Evolutionary conservation across 305 asterid genomes (phyloP), one percentile per base, ranked within the genome.

Genomic region (Fraxinus latifolia): DNA sequence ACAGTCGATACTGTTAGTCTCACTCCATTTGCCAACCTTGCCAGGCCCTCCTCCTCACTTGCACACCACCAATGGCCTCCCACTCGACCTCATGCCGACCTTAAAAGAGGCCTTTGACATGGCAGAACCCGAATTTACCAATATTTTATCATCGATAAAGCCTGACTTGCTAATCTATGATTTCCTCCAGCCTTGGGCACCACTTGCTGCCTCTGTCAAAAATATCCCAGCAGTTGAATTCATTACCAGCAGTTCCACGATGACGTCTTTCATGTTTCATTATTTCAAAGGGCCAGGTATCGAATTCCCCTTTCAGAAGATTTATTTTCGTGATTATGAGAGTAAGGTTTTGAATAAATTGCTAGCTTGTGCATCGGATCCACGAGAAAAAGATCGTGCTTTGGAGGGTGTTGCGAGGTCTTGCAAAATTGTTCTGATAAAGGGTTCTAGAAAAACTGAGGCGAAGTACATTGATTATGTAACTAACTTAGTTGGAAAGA

Each of bases 381-480:
- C 37, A 0, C 8, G 6, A 0, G 82, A 76, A 82, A 81, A 79
- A 21, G 65, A 70, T 8, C 25, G 9, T 77, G 79, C 32, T 0
- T 83, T 53, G 7, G 12, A 25, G 19, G 87, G 82, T 15, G 74
- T 86, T 17, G 75, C 50, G 58, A 79, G 53, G 83, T 86, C 87
- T 6, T 55, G 44, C 19, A 17, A 72, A 11, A 72, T 86, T 25
- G 87, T 83, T 1, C 33, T 83, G 84, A 53, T 86, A 67, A 86
- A 83, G 1, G 89, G 85, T 32, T 79, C 77, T 42, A 39, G 87
- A 58, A 86, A 76, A 15, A 78, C 81, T 4, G 86, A 86, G 73
- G 83, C 81, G 25, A 67, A 19, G 15, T 86, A 81, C 67, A 83
- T 83, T 12, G 85, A 83, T 11, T 86, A 81, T 27, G 80, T 60